Evolutionary conservation across 768 basidiomycete genomes (phyloP).

Genomic region (Cystofilobasidium ferigula): DNA sequence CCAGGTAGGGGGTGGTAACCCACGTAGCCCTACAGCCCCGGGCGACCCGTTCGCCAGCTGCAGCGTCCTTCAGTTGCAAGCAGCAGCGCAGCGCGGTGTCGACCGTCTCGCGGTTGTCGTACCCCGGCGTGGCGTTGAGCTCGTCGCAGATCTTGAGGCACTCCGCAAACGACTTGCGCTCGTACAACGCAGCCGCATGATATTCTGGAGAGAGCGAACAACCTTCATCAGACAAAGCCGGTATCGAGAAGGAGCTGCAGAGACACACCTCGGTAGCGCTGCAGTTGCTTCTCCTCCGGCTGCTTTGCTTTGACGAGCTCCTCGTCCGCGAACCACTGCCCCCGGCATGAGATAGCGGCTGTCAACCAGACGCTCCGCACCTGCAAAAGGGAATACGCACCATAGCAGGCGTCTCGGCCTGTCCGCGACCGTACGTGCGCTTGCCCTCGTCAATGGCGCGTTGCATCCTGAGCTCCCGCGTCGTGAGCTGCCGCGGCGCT

Average conservation of each 20-base stretch:
- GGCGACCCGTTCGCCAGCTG: constrained; percentile 10
- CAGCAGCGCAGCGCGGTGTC: constrained; percentile 14
- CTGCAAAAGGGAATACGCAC: neutral
- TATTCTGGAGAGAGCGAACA: constrained; percentile 3
- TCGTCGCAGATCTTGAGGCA: neutral
- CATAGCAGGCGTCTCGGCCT: constrained; percentile 19
- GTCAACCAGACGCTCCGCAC: neutral
- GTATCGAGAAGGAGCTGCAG: too few species aligned
- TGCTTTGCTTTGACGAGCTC: constrained; percentile 2
- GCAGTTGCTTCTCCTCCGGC: constrained; percentile 12
- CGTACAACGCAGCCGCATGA: constrained; percentile 5
- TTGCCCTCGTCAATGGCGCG: constrained; percentile 24
- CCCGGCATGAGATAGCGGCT: neutral
- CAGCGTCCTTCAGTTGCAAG: constrained; percentile 5
- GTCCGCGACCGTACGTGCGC: constrained; percentile 10
- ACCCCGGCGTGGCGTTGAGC: neutral
- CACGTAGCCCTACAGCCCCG: constrained; percentile 19
- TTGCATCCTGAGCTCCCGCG: constrained; percentile 21
- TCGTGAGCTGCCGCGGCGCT: constrained; percentile 6
- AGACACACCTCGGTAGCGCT: constrained; percentile 15
- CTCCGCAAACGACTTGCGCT: neutral
- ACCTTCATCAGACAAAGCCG: too few species aligned
- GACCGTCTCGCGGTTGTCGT: constrained; percentile 18
- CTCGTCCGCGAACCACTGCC: constrained; percentile 14
- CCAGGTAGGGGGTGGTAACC: constrained; percentile 7